Evolutionary conservation across 129 eudicot species (phyloP), one percentile per base, ranked within the genome.

Genomic region (Logfia minima): DNA sequence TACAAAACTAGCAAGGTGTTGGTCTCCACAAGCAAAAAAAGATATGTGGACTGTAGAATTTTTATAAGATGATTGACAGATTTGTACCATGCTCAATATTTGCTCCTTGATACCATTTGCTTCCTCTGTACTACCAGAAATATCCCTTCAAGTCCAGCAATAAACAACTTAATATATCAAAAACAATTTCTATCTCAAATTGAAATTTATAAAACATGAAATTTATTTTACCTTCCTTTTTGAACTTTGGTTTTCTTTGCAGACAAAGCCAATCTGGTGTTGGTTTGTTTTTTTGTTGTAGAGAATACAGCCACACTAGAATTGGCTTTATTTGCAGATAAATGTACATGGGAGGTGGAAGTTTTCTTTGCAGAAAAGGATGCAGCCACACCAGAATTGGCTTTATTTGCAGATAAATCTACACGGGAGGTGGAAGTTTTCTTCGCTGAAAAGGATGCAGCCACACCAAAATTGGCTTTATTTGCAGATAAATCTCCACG

Each of bases 221-320:
- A 55, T 22, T 59, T 13, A 71, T 34, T 28, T 64, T 85, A 92
- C 98, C 98, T 93, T 79, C 87, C 96, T 60, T 77, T 85, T 51
- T 66, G 41, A 19, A 19, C 8, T 18, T 77, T 82, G 53, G 79
- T 58, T 70, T 85, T 85, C 82, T 73, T 88, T 24, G 62, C 53
- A 21, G 86, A 80, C 37, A 79, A 70, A 68, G 89, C 89, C 68
- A 35, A 56, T 18, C 68, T 53, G 52, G 77, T 71, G 61, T 72
- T 70, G 4, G 48, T 77, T 70, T 75, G 75, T 65, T 88, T 81
- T 68, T 69, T 88, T 3, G 18, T 41, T 22, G 81, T 31, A 17
- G 72, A n/a, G 52, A 5, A n/a, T 39, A 68, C 72, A 68, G 23
- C 32, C 16, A 4, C 51, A 32, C 28, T 4, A 18, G 71, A 9